Evolutionary conservation across 768 basidiomycete species (phyloP).

Genomic region (Crucibulum laeve): DNA sequence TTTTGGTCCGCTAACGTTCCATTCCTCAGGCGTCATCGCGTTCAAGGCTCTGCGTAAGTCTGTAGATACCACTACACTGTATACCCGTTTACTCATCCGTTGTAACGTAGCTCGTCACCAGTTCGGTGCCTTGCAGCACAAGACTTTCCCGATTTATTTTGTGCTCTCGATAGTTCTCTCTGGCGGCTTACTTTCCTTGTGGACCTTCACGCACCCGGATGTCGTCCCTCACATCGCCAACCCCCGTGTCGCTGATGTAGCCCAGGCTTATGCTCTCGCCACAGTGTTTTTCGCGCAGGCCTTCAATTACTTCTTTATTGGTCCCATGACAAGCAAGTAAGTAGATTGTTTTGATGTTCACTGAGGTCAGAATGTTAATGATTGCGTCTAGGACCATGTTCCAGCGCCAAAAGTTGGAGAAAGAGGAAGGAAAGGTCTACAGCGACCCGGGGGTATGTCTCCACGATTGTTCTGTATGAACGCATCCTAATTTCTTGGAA

Average conservation of each 20-base stretch:
- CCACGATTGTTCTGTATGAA: slow-evolving; percentile 3
- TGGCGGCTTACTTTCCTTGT: slow-evolving; percentile 49
- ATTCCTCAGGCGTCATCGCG: slow-evolving; percentile 50
- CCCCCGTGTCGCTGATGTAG: slow-evolving; percentile 55
- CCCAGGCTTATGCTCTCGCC: slow-evolving; percentile 56
- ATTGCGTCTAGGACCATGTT: slow-evolving; percentile 59
- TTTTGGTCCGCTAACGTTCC: background rate
- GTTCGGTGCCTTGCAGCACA: slow-evolving; percentile 71
- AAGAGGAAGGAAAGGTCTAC: slow-evolving; percentile 65
- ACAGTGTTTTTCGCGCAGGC: slow-evolving; percentile 44
- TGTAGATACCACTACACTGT: background rate
- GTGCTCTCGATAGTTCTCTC: slow-evolving; percentile 51
- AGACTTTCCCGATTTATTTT: slow-evolving; percentile 75
- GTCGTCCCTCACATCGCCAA: slow-evolving; percentile 42
- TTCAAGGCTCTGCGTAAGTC: slow-evolving; percentile 53
- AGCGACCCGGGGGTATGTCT: slow-evolving; percentile 58
- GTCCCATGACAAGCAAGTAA: slow-evolving; percentile 68
- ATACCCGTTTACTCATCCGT: background rate
- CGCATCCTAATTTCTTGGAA: background rate
- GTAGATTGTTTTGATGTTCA: slow-evolving; percentile 13
- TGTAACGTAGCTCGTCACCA: slow-evolving; percentile 57
- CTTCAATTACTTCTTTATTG: slow-evolving; percentile 65
- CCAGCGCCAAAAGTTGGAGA: slow-evolving; percentile 67
- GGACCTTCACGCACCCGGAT: slow-evolving; percentile 54
- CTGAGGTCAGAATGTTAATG: background rate